Conservation (phyloP, 345 rosid genomes). For the Aquilaria yunnanensis region DNA sequence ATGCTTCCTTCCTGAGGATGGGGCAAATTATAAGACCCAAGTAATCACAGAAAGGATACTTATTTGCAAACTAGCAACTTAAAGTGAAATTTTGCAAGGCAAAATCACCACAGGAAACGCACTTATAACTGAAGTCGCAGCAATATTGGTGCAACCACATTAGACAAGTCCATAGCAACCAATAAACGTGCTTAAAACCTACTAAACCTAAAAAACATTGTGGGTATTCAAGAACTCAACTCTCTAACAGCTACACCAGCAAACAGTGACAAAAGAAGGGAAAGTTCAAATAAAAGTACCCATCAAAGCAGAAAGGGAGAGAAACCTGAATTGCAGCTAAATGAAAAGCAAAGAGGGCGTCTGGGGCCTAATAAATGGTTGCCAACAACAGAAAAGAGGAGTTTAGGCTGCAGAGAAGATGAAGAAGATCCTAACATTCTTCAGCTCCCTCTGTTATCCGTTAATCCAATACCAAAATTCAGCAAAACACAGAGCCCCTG, state of each 20-base stretch:
- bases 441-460: conserved; percentile 15
- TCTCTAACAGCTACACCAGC: not conserved
- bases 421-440: conserved; percentile 47
- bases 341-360: conserved; percentile 42
- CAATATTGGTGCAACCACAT: too few species aligned
- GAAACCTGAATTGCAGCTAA: conserved; percentile 45
- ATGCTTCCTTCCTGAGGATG: conserved; percentile 41
- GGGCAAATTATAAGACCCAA: not conserved
- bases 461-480: not conserved
- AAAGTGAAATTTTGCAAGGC: too few species aligned
- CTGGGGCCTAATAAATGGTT: conserved; percentile 36
- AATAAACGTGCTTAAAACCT: too few species aligned
- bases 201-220: not conserved
- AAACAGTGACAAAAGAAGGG: not conserved
- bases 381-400: conserved; percentile 58
- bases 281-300: not conserved
- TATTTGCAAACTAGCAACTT: too few species aligned
- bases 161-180: too few species aligned
- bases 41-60: not conserved
- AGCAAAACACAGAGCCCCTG: too few species aligned
- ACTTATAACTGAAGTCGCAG: too few species aligned
- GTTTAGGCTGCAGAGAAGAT: conserved; percentile 44
- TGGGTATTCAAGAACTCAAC: conserved; percentile 3
- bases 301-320: not conserved
- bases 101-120: too few species aligned